Percentiles rank a stretch among this genome's conserved stretches.
Conservation (phyloP, 495 filamentous ascomycete species). For the Tuber microsphaerosporum region DNA sequence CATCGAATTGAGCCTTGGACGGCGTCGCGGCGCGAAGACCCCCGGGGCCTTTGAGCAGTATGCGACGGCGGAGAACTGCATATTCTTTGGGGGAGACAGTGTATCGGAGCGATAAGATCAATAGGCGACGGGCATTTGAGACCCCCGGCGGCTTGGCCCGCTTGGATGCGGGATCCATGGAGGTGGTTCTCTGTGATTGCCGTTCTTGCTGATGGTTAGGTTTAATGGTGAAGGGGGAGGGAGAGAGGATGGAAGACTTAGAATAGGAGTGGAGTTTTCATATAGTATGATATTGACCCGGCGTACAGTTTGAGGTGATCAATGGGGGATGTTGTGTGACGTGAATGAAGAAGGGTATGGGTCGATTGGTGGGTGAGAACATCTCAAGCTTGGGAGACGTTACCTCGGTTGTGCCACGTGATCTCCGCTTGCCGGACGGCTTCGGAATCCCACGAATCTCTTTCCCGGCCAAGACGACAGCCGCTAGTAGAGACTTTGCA, state of each 20-base stretch:
- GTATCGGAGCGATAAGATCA: conserved; percentile 38
- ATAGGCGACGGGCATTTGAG: conserved; percentile 29
- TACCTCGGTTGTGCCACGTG: background rate
- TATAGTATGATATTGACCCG: background rate
- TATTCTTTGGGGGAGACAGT: conserved; percentile 39
- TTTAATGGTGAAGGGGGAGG: background rate
- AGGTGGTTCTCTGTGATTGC: background rate
- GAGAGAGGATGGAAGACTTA: background rate
- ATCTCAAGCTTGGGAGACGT: background rate
- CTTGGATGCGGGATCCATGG: background rate
- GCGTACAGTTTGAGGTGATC: background rate
- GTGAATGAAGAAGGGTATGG: background rate
- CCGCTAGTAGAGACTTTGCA: no score
- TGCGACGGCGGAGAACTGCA: conserved; percentile 23
- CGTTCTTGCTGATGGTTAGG: background rate
- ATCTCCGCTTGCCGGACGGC: background rate
- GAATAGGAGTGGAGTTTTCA: background rate
- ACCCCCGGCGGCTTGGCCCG: background rate
- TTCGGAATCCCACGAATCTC: background rate
- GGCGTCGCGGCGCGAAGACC: conserved; percentile 24
- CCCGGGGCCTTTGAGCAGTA: conserved; percentile 31
- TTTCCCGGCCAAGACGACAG: background rate
- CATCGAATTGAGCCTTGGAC: conserved; percentile 35
- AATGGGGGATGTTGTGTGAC: background rate
- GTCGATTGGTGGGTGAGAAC: background rate